Evolutionary conservation across 257 asterid genomes (phyloP).

Genomic region (Petunia axillaris): DNA sequence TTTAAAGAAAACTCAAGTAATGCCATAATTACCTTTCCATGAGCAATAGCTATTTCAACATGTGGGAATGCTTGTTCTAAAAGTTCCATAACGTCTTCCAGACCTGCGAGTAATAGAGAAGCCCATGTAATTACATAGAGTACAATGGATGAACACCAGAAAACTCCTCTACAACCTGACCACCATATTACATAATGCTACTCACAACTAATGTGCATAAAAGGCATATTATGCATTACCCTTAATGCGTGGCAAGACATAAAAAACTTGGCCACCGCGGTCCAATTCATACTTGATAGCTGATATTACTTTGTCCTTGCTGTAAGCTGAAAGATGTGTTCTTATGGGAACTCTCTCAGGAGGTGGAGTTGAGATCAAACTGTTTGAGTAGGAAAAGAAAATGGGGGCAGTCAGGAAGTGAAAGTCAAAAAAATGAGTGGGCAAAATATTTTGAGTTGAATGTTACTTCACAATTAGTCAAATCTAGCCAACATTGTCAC

Average conservation of each 20-base stretch:
- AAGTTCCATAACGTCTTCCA: constrained; percentile 88
- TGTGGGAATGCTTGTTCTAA: constrained; percentile 69
- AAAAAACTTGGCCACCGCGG: constrained; percentile 93
- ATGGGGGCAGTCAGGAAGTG: constrained; percentile 21
- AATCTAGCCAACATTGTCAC: constrained; percentile 21
- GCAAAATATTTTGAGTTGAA: constrained; percentile 21
- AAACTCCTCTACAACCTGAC: constrained; percentile 25
- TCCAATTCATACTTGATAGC: constrained; percentile 88
- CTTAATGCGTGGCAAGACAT: constrained; percentile 94
- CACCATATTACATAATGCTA: constrained; percentile 17
- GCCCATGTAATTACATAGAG: constrained; percentile 28
- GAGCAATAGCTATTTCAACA: constrained; percentile 91
- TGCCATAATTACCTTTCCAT: constrained; percentile 77
- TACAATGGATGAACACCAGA: constrained; percentile 18
- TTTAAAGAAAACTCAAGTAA: constrained; percentile 20
- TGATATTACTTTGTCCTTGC: constrained; percentile 67
- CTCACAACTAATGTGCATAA: constrained; percentile 20
- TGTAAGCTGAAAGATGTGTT: constrained; percentile 84
- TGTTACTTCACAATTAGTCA: constrained; percentile 19
- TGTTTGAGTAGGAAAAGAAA: constrained; percentile 42
- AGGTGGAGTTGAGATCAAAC: constrained; percentile 93
- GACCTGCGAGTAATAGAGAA: constrained; percentile 61
- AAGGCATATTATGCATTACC: constrained; percentile 47
- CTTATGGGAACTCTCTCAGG: constrained; percentile 98
- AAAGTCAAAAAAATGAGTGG: constrained; percentile 1